Base-by-base conservation (phyloP, 495 filamentous ascomycete species). In the Ascobolus immersus region DNA sequence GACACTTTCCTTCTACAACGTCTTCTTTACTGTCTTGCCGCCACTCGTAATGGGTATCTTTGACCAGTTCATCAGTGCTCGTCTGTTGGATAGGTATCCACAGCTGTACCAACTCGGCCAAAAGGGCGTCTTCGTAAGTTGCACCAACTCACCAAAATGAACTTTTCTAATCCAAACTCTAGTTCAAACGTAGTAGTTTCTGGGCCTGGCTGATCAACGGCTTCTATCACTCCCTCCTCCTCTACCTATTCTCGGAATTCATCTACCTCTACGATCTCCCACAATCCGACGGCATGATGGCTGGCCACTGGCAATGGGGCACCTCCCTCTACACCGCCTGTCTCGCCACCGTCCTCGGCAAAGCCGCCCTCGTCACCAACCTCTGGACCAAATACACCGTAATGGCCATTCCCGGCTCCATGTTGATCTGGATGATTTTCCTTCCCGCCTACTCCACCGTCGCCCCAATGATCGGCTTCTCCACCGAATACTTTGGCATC, bases 361-460 rank as follows among this genome's bases (percentile, higher is more conserved):
- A 99, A 55, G 89, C 89, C 15, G 79, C 77, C 10, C 60, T 99
- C 34, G 77, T 94, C 31, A 89, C 80, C 13, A 99, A 84, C 54
- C 75, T 86, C 51, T 99, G 89, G 89, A 99, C 89, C 19, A 99
- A 99, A 55, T 99, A 89, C 52, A 77, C 82, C 39, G 66, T 94
- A 46, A 70, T 91, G 43, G 84, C 89, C 28, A 99, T 99, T 42
- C 86, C 89, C 0, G 89, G 89, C 13, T 82, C 74, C 41, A 71
- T 94, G 67, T 42, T 73, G 12, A 69, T 99, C 39, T 94, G 86
- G 89, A 61, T 91, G 41, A 64, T 67, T 8, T 91, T 94, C 56
- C 57, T 94, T 31, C 77, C 79, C 10, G 69, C 77, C 10, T 99
- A 94, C 52, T 79, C 67, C n/a, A 81, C 60, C 17, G 78, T 86